These are phyloP conservation scores for Nemania sp. DNA, from an alignment of 2,329 filamentous ascomycete genomes.

Conservation along the genomic window DNA sequence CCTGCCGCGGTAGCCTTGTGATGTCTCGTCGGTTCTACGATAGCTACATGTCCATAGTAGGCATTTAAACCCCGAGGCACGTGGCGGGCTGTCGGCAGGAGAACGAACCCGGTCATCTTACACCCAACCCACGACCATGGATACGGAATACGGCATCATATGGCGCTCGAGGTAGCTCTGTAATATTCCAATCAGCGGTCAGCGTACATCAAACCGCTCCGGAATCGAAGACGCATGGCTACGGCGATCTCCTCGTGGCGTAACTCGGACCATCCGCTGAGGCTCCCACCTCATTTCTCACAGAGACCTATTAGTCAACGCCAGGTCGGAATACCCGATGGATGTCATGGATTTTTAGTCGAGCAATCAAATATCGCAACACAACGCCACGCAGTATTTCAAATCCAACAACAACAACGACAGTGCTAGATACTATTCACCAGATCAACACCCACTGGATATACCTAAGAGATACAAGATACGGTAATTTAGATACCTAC, in stretches of 20 bases:
- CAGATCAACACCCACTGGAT: background rate
- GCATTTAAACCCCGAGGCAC: constrained; percentile 7
- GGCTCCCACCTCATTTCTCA: background rate
- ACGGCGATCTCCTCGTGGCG: background rate
- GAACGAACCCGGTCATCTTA: background rate
- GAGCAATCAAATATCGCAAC: background rate
- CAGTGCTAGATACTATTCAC: background rate
- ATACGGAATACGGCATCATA: background rate
- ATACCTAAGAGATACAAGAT: background rate
- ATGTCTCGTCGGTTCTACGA: background rate
- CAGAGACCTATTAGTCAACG: too few relatives aligned
- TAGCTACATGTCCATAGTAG: background rate
- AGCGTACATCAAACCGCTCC: background rate
- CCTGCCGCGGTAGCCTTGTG: background rate
- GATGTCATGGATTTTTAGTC: background rate
- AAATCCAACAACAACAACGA: background rate
- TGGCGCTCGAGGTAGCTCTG: background rate
- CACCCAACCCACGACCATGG: background rate
- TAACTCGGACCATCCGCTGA: background rate
- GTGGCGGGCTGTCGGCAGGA: background rate
- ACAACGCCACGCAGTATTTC: background rate
- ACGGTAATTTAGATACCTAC: background rate
- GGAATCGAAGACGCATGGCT: background rate
- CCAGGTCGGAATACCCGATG: background rate
- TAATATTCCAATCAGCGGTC: background rate